A percentile compares a stretch with the other conserved stretches of the same genome.
These are phyloP conservation scores for Ophiostoma piceae DNA, from an alignment of 2,329 filamentous ascomycete genomes.

Conservation along the genomic window DNA sequence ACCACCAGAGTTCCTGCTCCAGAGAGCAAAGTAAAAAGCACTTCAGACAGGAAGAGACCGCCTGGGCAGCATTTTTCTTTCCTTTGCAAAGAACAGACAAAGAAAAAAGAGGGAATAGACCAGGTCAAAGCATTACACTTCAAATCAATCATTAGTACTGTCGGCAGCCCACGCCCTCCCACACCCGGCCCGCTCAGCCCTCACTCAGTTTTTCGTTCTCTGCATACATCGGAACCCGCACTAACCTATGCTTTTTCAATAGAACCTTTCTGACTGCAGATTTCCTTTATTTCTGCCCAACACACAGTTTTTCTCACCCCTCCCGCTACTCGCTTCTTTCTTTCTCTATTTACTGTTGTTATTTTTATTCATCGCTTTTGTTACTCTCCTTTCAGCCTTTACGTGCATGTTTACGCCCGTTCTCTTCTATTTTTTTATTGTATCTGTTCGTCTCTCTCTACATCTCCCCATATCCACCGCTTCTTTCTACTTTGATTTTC, in stretches of 20 bases:
- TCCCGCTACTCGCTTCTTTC: neutral
- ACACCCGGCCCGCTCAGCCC: slow-evolving; percentile 26
- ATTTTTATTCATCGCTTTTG: neutral
- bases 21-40: neutral
- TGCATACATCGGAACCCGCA: slow-evolving; percentile 22
- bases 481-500: neutral
- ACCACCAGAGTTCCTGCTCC: neutral
- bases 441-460: slow-evolving; percentile 12
- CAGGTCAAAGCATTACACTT: neutral
- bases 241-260: slow-evolving; percentile 26
- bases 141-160: neutral
- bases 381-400: neutral
- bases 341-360: slow-evolving; percentile 7
- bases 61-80: neutral
- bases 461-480: slow-evolving; percentile 7
- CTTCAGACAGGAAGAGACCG: neutral
- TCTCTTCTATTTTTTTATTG: neutral
- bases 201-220: slow-evolving; percentile 18
- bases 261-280: slow-evolving; percentile 18
- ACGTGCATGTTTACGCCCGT: neutral
- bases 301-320: slow-evolving; percentile 14
- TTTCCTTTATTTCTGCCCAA: slow-evolving; percentile 24
- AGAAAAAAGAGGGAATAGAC: slow-evolving; percentile 10
- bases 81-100: slow-evolving; percentile 7
- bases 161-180: slow-evolving; percentile 16